Conservation (phyloP, 352 stramenopile species). For the Globisporangium perplexum region DNA sequence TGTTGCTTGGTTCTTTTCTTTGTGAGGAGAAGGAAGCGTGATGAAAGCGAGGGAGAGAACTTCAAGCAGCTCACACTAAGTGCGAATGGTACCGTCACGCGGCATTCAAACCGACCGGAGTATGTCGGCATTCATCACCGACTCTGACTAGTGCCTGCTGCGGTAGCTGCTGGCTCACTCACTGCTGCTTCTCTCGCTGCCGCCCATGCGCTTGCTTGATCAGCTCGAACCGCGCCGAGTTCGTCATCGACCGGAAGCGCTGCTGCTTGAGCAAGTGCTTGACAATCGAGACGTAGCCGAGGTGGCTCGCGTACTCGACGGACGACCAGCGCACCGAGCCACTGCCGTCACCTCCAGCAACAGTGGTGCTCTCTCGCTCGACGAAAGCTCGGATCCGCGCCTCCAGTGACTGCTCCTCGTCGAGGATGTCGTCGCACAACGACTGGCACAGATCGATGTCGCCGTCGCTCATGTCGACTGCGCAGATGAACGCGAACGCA, state of each 20-base stretch:
- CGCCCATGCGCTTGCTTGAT: background rate
- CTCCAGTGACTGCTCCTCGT: background rate
- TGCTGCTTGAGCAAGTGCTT: background rate
- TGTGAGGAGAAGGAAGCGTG: too few relatives aligned
- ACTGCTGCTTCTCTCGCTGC: too few relatives aligned
- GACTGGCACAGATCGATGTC: background rate
- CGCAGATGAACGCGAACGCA: background rate
- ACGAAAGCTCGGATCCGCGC: background rate
- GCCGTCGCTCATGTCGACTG: background rate
- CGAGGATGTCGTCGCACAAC: background rate
- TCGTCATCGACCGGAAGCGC: background rate
- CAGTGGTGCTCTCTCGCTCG: background rate
- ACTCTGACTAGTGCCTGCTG: too few relatives aligned
- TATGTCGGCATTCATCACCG: too few relatives aligned
- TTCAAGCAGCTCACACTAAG: too few relatives aligned
- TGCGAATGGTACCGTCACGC: too few relatives aligned
- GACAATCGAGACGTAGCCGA: constrained; percentile 1
- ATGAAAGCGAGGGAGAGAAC: too few relatives aligned
- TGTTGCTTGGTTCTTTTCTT: too few relatives aligned
- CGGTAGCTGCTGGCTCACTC: too few relatives aligned
- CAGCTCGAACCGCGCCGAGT: background rate
- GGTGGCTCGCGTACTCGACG: background rate
- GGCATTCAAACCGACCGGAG: too few relatives aligned
- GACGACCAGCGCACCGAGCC: background rate
- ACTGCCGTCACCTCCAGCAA: background rate